Evolutionary conservation across 2,329 filamentous ascomycete species (phyloP), one percentile per base, ranked within the genome.

Genomic region (Cladosporium phlei): DNA sequence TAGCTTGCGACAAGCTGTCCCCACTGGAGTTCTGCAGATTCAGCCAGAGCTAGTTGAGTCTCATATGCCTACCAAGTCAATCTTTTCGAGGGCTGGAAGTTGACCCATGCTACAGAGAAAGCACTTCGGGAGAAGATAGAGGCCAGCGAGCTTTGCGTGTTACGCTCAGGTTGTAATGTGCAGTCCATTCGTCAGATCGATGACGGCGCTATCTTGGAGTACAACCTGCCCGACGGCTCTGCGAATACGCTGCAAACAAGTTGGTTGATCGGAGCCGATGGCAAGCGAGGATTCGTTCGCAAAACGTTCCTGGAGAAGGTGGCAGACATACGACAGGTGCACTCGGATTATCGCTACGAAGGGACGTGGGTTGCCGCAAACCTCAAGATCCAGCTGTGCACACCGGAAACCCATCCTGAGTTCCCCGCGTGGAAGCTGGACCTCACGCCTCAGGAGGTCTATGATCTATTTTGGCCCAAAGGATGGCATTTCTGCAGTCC

Each of bases 321-420:
- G 8, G 69, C 68, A 0, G 62, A 73, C 29, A 56, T 61, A 21
- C 59, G 69, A 50, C 67, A 70, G 33, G 51, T 57, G 12, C 46
- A 43, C 16, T 32, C 46, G 16, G 29, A 49, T 38, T 65, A 59
- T 42, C 52, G 52, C 2, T 72, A 71, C 48, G 59, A 66, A 9
- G 68, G 61, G 11, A 68, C 64, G 0, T 77, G 74, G 73, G 66
- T 77, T 3, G 74, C 74, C 1, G 55, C 69, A 3, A 77, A 77
- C 47, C 64, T 69, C 51, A 57, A 69, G 19, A 62, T 77, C 19
- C 58, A 58, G 1, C 51, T 69, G 0, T 74, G 73, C 0, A 76
- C 69, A 1, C 65, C 61, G 5, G 52, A 71, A 21, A 67, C 69
- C 0, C 74, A 77, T 52, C 74, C 74, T 0, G 53, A 66, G 0